Evolutionary conservation across 371 early-diverging fungal species (phyloP), one percentile per base, ranked within the genome.

Genomic region (Mucor sp.): DNA sequence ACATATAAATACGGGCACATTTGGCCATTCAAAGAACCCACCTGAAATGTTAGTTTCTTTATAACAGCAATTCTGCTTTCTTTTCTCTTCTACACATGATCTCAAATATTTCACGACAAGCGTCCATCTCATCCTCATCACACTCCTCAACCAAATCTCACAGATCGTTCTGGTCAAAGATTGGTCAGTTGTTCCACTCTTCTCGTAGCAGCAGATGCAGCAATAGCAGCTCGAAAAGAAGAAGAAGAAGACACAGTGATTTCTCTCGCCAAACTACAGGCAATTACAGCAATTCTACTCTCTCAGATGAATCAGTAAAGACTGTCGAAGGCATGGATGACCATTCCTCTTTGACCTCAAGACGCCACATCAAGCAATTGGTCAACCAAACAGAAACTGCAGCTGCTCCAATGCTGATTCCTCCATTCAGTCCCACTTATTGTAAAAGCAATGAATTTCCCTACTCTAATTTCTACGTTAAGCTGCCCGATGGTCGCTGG

Each of bases 341-440:
- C 19, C 62, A 39, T 12, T 27, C 28, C 4, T 65, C 60, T 11
- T 57, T 60, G 15, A 55, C 57, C 3, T 50, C 50, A 50, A 56
- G 58, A 62, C 67, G 76, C 21, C 71, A 67, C 41, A 61, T 50
- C 59, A 75, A 75, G n/a, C 76, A 67, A 44, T 35, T 72, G 3
- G 60, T 69, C 0, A 53, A 67, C 30, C 28, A 53, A 39, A 60
- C 53, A 44, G 72, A 72, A 11, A 12, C 14, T 7, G 27, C 55
- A 25, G 33, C 33, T 2, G 50, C 74, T 28, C 64, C 50, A 39
- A 53, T 74, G 47, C 56, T 74, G 58, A 71, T 82, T 55, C 83
- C 83, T 21, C 83, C 83, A 27, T 82, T 75, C 60, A 82, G 83
- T 57, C 83, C 83, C 21, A 82, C 83, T 6, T 80, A 80, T 25